Evolutionary conservation across 768 basidiomycete species (phyloP).

Genomic region (Lactarius vividus): DNA sequence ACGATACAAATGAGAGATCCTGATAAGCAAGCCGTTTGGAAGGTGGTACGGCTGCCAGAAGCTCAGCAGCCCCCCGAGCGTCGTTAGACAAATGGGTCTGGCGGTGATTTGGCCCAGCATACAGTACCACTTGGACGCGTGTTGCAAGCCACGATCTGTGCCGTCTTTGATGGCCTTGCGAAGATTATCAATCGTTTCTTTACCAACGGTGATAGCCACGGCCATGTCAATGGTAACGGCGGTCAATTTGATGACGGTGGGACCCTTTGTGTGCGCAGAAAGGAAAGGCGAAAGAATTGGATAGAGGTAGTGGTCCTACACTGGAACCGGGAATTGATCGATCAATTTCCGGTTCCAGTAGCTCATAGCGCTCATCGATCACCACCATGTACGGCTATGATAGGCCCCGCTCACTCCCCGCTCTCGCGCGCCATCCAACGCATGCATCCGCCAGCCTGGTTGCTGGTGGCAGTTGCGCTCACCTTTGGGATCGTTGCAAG

Average conservation of each 20-base stretch:
- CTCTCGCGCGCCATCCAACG: neutral
- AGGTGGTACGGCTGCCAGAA: constrained; percentile 58
- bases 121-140: constrained; percentile 86
- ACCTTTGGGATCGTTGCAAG: constrained; percentile 20
- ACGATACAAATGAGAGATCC: constrained; percentile 49
- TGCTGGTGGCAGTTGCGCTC: neutral
- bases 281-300: neutral
- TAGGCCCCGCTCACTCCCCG: too few relatives aligned
- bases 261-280: neutral
- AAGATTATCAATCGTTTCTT: constrained; percentile 53
- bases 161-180: constrained; percentile 68
- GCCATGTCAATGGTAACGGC: constrained; percentile 10
- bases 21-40: constrained; percentile 42
- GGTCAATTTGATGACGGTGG: neutral
- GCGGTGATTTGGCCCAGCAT: constrained; percentile 23
- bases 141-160: constrained; percentile 63
- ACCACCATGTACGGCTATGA: neutral
- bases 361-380: too few relatives aligned
- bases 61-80: constrained; percentile 66
- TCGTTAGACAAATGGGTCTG: constrained; percentile 10
- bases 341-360: too few relatives aligned
- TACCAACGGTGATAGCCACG: constrained; percentile 38
- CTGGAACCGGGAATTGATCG: too few relatives aligned
- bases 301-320: neutral
- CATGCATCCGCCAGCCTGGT: constrained; percentile 11